Evolutionary conservation across 495 filamentous ascomycete species (phyloP).

Genomic region (Penicillium mononematosum): DNA sequence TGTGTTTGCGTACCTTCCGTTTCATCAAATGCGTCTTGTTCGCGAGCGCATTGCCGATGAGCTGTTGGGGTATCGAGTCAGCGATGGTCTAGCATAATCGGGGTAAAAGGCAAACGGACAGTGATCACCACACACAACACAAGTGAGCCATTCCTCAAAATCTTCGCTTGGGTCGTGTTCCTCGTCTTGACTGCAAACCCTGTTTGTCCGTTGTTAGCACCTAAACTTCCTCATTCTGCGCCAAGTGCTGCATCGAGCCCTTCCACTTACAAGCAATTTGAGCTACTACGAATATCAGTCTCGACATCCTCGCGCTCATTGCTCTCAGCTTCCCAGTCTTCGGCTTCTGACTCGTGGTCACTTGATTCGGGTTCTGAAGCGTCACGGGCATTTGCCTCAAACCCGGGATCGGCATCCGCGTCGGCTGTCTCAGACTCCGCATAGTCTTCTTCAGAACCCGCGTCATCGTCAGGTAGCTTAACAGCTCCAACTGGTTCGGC

Average conservation of each 20-base stretch:
- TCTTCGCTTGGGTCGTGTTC: conserved; percentile 84
- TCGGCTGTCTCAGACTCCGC: conserved; percentile 37
- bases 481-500: conserved; percentile 72
- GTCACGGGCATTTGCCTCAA: conserved; percentile 42
- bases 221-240: conserved; percentile 1
- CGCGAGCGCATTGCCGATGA: conserved; percentile 90
- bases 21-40: conserved; percentile 66
- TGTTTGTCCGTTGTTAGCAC: conserved; percentile 34
- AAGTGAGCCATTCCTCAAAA: conserved; percentile 82
- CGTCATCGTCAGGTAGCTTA: conserved; percentile 60
- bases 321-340: conserved; percentile 64
- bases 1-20: conserved; percentile 57
- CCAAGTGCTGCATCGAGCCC: conserved; percentile 10
- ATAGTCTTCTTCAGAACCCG: conserved; percentile 43
- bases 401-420: conserved; percentile 46
- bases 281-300: conserved; percentile 58
- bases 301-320: conserved; percentile 65
- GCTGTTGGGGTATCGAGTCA: conserved; percentile 51
- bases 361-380: conserved; percentile 55
- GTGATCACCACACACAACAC: conserved; percentile 80
- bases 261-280: conserved; percentile 64
- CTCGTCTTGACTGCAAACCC: conserved; percentile 79
- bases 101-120: conserved; percentile 43
- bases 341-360: conserved; percentile 66
- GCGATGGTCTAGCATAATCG: conserved; percentile 30